phyloP scores from a whole-genome alignment of 768 basidiomycete species.

The Porpolomopsis calyptriformis region DNA sequence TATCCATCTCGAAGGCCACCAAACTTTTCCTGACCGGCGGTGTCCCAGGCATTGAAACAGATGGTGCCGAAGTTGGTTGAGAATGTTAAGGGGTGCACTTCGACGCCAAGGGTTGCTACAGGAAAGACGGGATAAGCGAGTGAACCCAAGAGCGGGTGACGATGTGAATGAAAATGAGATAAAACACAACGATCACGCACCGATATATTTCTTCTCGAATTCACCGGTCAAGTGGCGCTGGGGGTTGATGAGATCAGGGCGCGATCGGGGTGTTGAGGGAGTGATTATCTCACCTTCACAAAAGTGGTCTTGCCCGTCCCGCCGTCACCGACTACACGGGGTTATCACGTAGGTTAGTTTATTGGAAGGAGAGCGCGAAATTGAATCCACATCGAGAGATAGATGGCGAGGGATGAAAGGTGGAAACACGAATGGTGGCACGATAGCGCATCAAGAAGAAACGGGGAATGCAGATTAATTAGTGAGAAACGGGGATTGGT shows the following conservation, averaged over 20 bases:
- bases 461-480: no score
- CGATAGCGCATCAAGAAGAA: slow-evolving; percentile 12
- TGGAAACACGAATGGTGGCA: slow-evolving; percentile 22
- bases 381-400: slow-evolving; percentile 29
- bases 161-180: slow-evolving; percentile 10
- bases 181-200: slow-evolving; percentile 35
- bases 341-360: slow-evolving; percentile 16
- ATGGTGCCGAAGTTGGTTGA: slow-evolving; percentile 98
- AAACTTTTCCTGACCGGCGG: slow-evolving; percentile 99
- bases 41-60: slow-evolving; percentile 99
- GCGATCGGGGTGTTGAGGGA: slow-evolving; percentile 31
- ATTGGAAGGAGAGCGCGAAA: slow-evolving; percentile 12
- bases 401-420: slow-evolving; percentile 36
- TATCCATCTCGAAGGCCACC: slow-evolving; percentile 96
- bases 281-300: slow-evolving; percentile 63
- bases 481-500: background rate
- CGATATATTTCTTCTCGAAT: slow-evolving; percentile 99
- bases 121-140: slow-evolving; percentile 10
- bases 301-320: slow-evolving; percentile 98
- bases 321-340: slow-evolving; percentile 74
- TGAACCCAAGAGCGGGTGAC: slow-evolving; percentile 12
- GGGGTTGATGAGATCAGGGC: slow-evolving; percentile 39
- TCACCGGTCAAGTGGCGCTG: slow-evolving; percentile 98
- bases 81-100: slow-evolving; percentile 94
- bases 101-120: slow-evolving; percentile 96